Evolutionary conservation across 148 eudicot species (phyloP).

Genomic region (Arbutus unedo): DNA sequence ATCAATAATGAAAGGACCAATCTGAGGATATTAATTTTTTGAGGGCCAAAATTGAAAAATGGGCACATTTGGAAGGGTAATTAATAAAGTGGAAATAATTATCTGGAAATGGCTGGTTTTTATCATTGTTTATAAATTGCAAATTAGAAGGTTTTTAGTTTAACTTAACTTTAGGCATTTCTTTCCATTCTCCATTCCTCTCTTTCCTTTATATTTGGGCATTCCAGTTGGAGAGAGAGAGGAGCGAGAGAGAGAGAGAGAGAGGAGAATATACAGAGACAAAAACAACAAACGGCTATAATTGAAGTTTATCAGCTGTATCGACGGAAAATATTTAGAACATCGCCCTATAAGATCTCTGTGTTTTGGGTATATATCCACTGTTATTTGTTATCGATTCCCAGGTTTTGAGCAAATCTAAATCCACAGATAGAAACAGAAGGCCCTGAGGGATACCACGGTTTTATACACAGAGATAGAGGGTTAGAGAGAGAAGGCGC

Average conservation of each 20-base stretch:
- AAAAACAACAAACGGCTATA: constrained; percentile 31
- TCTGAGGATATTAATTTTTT: too few species aligned
- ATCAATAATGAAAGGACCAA: too few species aligned
- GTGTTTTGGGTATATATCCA: background rate
- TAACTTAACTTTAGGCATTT: background rate
- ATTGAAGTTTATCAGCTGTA: constrained; percentile 15
- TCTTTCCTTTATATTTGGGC: constrained; percentile 6
- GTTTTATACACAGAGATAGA: constrained; percentile 2
- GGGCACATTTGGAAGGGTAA: too few species aligned
- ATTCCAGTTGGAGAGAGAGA: constrained; percentile 11
- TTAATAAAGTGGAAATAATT: too few species aligned
- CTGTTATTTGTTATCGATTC: constrained; percentile 9
- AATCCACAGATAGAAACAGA: background rate
- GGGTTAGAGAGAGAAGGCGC: background rate
- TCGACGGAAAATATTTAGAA: background rate
- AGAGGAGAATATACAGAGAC: background rate
- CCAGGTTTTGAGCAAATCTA: background rate
- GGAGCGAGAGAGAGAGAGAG: constrained; percentile 13
- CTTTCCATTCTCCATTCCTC: background rate
- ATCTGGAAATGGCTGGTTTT: background rate
- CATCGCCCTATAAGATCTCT: background rate
- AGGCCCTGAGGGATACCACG: background rate
- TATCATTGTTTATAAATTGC: background rate
- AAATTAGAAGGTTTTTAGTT: background rate
- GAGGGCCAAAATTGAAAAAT: too few species aligned